Evolutionary conservation across 805 yeast genomes (phyloP), one percentile per base, ranked within the genome.

Genomic region (Yamadazyma phyllophila): DNA sequence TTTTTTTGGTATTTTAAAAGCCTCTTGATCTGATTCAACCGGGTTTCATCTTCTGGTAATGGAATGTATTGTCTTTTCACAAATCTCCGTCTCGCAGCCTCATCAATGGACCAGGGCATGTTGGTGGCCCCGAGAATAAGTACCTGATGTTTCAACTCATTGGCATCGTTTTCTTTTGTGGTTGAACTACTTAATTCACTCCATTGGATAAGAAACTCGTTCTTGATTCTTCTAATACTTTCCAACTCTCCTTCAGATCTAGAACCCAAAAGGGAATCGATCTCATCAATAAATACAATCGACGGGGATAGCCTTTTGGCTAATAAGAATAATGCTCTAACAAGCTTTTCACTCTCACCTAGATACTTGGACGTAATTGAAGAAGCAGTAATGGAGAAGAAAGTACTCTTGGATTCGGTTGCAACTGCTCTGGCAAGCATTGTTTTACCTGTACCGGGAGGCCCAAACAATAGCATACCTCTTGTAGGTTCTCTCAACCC

Each of bases 371-470:
- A 89, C 2, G 96, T 86, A 50, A 92, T 73, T 4, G 95, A 85
- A 0, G 55, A 88, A 2, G 97, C 95, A 53, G 92, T 84, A 27
- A 92, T 90, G 17, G 94, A 82, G 64, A 92, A 92, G 60, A 92
- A 92, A 0, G 97, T 91, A 0, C 96, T 88, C 48, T 85, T 83
- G 7, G 96, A 85, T 68, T 94, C 98, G 2, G 95, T 88, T 2
- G 97, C 98, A 2, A 94, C 97, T 0, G 98, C 96, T 52, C 96
- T 75, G 0, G 97, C 97, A 54, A 92, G 76, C 98, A 92, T 91
- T 1, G 97, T 91, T 60, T 94, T 92, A 46, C 98, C 98, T 0
- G 98, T 92, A n/a, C 99, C 99, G 0, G 98, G 97, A 2, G 99
- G 98, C 0, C 99, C 99, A 70, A 90, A 92, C 35, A 92, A 67